Evolutionary conservation across 768 basidiomycete genomes (phyloP).

Genomic region (Lactarius trivialis): DNA sequence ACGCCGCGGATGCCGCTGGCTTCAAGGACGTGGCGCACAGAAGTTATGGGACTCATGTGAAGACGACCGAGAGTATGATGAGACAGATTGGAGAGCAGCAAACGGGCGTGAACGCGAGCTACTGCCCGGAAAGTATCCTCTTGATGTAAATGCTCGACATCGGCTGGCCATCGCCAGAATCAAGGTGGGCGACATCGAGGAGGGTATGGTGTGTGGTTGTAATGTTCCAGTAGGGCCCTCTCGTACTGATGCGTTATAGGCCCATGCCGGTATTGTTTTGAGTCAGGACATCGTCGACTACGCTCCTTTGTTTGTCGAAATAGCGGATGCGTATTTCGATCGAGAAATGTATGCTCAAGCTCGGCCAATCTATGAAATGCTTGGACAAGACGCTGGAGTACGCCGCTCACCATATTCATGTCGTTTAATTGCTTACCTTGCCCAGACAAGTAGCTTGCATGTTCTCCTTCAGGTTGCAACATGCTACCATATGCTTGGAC

Average conservation of each 20-base stretch:
- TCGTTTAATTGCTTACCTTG: background rate
- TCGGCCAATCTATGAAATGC: conserved; percentile 67
- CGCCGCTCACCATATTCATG: conserved; percentile 24
- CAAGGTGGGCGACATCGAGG: conserved; percentile 69
- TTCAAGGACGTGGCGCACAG: conserved; percentile 74
- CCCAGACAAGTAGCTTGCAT: conserved; percentile 66
- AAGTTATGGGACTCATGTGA: conserved; percentile 73
- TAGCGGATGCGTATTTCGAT: conserved; percentile 81
- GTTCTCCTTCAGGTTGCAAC: conserved; percentile 72
- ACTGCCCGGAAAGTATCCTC: conserved; percentile 49
- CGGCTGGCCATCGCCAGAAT: conserved; percentile 78
- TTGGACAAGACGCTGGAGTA: conserved; percentile 71
- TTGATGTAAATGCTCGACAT: conserved; percentile 77
- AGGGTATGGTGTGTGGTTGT: conserved; percentile 60
- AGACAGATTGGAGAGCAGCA: conserved; percentile 31
- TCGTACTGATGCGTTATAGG: conserved; percentile 35
- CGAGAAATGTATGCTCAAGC: conserved; percentile 73
- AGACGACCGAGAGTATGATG: conserved; percentile 89
- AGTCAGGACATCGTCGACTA: conserved; percentile 70
- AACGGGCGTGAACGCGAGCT: conserved; percentile 36
- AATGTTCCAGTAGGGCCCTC: background rate
- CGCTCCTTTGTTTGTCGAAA: conserved; percentile 70
- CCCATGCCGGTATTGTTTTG: conserved; percentile 70
- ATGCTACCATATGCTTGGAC: conserved; percentile 72
- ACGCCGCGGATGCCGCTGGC: conserved; percentile 76